Evolutionary conservation across 2,329 filamentous ascomycete species (phyloP), one percentile per base, ranked within the genome.

Genomic region (Orbilia ellipsospora): DNA sequence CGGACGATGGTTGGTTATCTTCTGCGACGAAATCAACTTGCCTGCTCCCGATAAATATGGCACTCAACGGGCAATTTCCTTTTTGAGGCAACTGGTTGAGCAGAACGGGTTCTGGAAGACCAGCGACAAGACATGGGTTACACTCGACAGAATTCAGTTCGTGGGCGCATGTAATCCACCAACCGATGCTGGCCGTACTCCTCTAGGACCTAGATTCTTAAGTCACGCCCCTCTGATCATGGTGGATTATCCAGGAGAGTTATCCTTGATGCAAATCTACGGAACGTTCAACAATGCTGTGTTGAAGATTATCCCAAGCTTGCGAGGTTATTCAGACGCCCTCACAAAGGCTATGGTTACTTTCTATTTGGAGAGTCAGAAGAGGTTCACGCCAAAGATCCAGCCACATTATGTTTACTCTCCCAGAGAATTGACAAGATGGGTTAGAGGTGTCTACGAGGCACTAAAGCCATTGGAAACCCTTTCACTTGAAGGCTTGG

Each of bases 91-190:
- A 82, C 89, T 99, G 77, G 94, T 99, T 57, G 95, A 99, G 82
- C 95, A 99, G 81, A 98, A 98, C 79, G 95, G 95, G 31, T 99
- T 99, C 88, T 99, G 96, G 96, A 89, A 94, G 79, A 97, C 96
- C 0, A 92, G 92, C 0, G 96, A 98, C 84, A 97, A 97, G 85
- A 93, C 92, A 2, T 99, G 95, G 95, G 95, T 99, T 60, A 96
- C 92, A 4, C 88, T 99, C 18, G 96, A 99, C 81, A 91, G 96
- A 52, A 98, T 99, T 80, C 95, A 99, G 81, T 99, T 99, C 79
- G 96, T 99, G 63, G 95, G 95, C 79, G 95, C 95, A 80, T 99
- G 95, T 82, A 99, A 99, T 83, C 96, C 95, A 80, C 95, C 95
- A 0, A 98, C 95, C 0, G 96, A 99, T 83, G 94, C 94, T 79